A percentile compares a stretch with the other conserved stretches of the same genome.
phyloP scores from a whole-genome alignment of 2,329 filamentous ascomycete genomes.

The Mollisiaceae sp. region DNA sequence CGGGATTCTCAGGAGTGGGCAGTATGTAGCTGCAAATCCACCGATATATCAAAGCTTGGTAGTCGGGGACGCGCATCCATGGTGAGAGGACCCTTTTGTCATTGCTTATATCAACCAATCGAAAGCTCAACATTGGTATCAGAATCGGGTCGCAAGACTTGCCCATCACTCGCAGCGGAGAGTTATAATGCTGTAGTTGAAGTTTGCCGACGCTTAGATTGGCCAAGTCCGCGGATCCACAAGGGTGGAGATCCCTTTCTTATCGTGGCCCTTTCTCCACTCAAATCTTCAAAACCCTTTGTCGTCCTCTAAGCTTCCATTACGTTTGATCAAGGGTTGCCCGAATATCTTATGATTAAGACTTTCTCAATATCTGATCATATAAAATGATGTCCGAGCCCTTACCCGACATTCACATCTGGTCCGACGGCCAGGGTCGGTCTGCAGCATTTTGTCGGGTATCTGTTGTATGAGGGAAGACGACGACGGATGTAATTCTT shows the following conservation, averaged over 20 bases:
- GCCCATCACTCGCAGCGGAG: background rate
- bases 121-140: background rate
- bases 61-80: background rate
- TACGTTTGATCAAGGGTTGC: background rate
- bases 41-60: slow-evolving; percentile 2
- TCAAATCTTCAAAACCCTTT: slow-evolving; percentile 7
- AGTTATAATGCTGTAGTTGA: background rate
- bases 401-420: background rate
- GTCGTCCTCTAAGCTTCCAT: background rate
- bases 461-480: background rate
- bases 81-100: background rate
- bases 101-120: background rate
- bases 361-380: background rate
- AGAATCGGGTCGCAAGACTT: background rate
- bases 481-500: background rate
- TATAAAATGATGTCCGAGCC: background rate
- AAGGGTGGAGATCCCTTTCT: background rate
- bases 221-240: background rate
- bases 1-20: background rate
- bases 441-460: background rate
- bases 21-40: background rate
- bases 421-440: slow-evolving; percentile 2
- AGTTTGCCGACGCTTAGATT: slow-evolving; percentile 1
- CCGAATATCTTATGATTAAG: slow-evolving; percentile 4
- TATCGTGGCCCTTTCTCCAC: slow-evolving; percentile 11